These are phyloP conservation scores for Carex pumila DNA, from an alignment of 176 grass and related monocot species.

Conservation along the genomic window DNA sequence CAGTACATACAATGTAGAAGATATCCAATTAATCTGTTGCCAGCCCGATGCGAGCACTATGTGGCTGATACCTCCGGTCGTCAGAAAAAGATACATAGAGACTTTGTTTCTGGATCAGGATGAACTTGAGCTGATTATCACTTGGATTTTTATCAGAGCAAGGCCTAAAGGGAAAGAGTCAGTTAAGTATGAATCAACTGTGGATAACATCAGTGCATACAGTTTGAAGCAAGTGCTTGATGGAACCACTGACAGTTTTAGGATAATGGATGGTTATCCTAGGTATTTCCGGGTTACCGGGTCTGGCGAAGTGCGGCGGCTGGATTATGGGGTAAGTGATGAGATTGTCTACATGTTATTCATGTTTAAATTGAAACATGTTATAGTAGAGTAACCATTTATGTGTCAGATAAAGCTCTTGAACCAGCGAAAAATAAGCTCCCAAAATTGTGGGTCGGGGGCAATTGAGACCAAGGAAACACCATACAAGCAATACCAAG, in stretches of 20 bases:
- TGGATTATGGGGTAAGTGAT: conserved; percentile 60
- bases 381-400: background rate
- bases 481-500: background rate
- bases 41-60: conserved; percentile 85
- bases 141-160: conserved; percentile 85
- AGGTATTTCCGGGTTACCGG: conserved; percentile 86
- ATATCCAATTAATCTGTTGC: conserved; percentile 96
- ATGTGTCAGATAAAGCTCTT: background rate
- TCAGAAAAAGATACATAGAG: conserved; percentile 56
- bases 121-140: conserved; percentile 63
- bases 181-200: conserved; percentile 65
- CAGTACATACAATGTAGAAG: conserved; percentile 74
- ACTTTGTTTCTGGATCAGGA: conserved; percentile 55
- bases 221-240: conserved; percentile 72
- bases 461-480: background rate
- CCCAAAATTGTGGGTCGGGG: background rate
- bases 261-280: conserved; percentile 76
- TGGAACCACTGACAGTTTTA: conserved; percentile 58
- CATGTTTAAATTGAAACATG: background rate
- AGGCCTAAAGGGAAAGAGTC: conserved; percentile 97
- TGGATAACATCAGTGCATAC: conserved; percentile 47
- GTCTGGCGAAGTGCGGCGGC: conserved; percentile 85
- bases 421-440: background rate
- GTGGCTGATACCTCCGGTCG: conserved; percentile 79
- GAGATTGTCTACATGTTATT: background rate